These are phyloP conservation scores for Penicillium hesseltinei DNA, from an alignment of 2,329 filamentous ascomycete species.

Conservation along the genomic window DNA sequence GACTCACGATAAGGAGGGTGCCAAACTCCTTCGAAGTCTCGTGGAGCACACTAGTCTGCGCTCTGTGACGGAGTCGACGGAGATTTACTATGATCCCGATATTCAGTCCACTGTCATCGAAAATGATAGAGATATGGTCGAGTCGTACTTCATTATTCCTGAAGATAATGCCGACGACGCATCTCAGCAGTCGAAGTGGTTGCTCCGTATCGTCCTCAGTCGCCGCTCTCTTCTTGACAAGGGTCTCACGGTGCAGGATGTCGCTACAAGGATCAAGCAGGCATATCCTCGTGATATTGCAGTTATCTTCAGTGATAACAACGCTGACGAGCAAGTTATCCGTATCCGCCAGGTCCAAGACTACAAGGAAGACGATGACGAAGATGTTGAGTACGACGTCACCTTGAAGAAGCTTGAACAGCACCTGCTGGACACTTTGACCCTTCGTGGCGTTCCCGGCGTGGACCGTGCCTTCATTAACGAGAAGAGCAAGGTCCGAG, in stretches of 20 bases:
- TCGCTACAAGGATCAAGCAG: slow-evolving; percentile 84
- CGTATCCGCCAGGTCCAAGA: slow-evolving; percentile 78
- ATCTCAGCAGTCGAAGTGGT: slow-evolving; percentile 80
- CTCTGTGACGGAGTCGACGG: slow-evolving; percentile 84
- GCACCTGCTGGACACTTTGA: slow-evolving; percentile 86
- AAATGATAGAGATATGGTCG: slow-evolving; percentile 88
- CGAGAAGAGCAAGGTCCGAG: slow-evolving; percentile 68
- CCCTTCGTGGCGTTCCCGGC: slow-evolving; percentile 83
- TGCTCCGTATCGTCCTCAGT: slow-evolving; percentile 88
- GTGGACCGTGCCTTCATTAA: slow-evolving; percentile 93
- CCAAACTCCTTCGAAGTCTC: slow-evolving; percentile 79
- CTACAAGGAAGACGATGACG: slow-evolving; percentile 69
- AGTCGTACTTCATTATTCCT: slow-evolving; percentile 93
- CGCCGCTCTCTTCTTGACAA: slow-evolving; percentile 93
- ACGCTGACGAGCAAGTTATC: slow-evolving; percentile 91
- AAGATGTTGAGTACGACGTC: slow-evolving; percentile 78
- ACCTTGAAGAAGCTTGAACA: slow-evolving; percentile 90
- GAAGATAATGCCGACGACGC: slow-evolving; percentile 70
- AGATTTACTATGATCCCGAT: slow-evolving; percentile 96
- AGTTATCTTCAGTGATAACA: slow-evolving; percentile 96
- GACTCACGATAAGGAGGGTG: slow-evolving; percentile 68
- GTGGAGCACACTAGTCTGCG: slow-evolving; percentile 94
- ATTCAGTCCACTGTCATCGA: slow-evolving; percentile 81
- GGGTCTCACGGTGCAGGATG: slow-evolving; percentile 83
- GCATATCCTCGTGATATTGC: slow-evolving; percentile 82